Conservation (phyloP, 805 yeast species). For the Kuraishia borneana region DNA sequence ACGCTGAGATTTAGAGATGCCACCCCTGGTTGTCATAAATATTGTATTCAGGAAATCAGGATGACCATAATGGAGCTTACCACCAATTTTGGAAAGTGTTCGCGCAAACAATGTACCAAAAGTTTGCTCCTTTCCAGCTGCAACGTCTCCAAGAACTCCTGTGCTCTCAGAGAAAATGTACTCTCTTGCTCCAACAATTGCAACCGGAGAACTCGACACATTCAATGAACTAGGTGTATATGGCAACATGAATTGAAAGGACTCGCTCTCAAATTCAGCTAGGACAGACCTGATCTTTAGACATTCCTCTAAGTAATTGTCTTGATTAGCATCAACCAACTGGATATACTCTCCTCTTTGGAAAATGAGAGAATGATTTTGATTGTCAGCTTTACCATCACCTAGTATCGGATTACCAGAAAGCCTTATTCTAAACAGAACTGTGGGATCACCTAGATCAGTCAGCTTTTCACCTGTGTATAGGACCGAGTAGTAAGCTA, state of each 20-base stretch:
- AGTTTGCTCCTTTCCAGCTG: conserved; percentile 96
- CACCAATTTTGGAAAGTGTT: conserved; percentile 88
- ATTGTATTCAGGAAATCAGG: conserved; percentile 89
- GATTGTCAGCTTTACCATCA: conserved; percentile 95
- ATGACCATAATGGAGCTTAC: conserved; percentile 91
- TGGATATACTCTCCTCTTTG: conserved; percentile 93
- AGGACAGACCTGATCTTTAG: conserved; percentile 78
- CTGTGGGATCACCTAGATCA: conserved; percentile 32
- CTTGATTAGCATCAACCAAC: conserved; percentile 94
- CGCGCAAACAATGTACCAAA: conserved; percentile 94
- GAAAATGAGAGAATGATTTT: conserved; percentile 77
- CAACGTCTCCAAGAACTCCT: conserved; percentile 90
- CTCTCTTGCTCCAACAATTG: conserved; percentile 91
- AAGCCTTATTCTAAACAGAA: conserved; percentile 55
- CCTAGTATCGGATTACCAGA: conserved; percentile 95
- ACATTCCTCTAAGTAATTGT: conserved; percentile 90
- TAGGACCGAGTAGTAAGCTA: conserved; percentile 47
- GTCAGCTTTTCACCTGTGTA: conserved; percentile 49
- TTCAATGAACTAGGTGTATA: conserved; percentile 44
- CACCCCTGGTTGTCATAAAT: conserved; percentile 93
- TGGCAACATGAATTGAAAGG: conserved; percentile 35
- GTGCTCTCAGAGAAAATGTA: conserved; percentile 88
- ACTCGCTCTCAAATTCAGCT: conserved; percentile 74
- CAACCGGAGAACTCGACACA: conserved; percentile 48
- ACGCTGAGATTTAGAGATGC: conserved; percentile 89